Conservation (phyloP, 768 basidiomycete species). For the Boletus sp. region DNA sequence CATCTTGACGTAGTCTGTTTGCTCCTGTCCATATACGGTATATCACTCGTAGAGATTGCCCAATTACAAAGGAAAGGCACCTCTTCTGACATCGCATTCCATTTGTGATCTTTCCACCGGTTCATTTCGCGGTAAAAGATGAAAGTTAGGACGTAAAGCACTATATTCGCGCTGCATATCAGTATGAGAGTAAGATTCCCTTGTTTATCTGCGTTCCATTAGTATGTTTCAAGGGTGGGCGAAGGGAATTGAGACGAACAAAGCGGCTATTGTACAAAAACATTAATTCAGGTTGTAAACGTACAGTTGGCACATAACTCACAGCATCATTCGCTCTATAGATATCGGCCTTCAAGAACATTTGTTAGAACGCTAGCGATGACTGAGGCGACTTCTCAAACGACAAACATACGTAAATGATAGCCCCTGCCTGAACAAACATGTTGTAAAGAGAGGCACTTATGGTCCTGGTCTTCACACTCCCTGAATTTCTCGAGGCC, state of each 20-base stretch:
- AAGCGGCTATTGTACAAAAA: background rate
- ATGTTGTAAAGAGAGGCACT: conserved; percentile 56
- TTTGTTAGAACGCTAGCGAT: background rate
- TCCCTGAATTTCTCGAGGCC: conserved; percentile 59
- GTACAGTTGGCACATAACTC: conserved; percentile 1
- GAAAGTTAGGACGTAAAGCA: conserved; percentile 33
- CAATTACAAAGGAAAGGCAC: conserved; percentile 27
- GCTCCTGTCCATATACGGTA: conserved; percentile 41
- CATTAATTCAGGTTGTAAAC: background rate
- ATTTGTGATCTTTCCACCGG: conserved; percentile 44
- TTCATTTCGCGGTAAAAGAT: conserved; percentile 58
- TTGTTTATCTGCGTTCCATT: conserved; percentile 45
- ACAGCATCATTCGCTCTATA: conserved; percentile 53
- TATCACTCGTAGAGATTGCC: background rate
- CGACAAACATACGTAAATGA: conserved; percentile 41
- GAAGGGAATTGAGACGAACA: background rate
- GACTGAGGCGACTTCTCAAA: background rate
- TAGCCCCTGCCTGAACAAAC: conserved; percentile 57
- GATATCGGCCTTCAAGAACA: conserved; percentile 44
- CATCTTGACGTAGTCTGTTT: conserved; percentile 53
- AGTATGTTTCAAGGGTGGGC: background rate
- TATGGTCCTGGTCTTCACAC: conserved; percentile 52
- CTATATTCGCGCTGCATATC: conserved; percentile 51
- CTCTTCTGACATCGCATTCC: conserved; percentile 50
- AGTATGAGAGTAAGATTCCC: conserved; percentile 58